Conservation (phyloP, 2,329 filamentous ascomycete genomes). For the Cladosporium sp. region DNA sequence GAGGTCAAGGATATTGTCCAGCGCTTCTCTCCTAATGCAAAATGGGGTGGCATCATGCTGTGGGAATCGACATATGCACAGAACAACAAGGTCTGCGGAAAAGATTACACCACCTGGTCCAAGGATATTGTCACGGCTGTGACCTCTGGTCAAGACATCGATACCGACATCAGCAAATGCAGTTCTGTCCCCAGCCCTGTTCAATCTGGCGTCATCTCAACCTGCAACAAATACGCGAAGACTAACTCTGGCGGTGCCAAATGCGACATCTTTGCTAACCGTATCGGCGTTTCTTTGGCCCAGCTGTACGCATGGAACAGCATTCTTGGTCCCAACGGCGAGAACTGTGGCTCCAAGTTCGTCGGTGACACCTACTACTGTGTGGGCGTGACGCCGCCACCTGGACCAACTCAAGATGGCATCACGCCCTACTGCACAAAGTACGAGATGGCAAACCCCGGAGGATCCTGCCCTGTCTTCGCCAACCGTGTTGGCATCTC, state of each 20-base stretch:
- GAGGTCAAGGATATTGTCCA: conserved; percentile 45
- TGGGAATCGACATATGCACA: conserved; percentile 53
- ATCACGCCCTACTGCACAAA: conserved; percentile 25
- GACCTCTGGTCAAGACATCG: conserved; percentile 17
- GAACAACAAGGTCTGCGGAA: conserved; percentile 42
- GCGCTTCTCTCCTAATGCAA: conserved; percentile 36
- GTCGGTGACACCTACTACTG: conserved; percentile 16
- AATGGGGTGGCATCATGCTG: conserved; percentile 58
- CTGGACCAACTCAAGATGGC: conserved; percentile 24
- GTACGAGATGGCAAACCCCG: conserved; percentile 5
- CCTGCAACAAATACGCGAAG: conserved; percentile 16
- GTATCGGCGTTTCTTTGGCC: conserved; percentile 8
- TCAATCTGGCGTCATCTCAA: conserved; percentile 15
- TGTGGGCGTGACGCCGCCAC: conserved; percentile 15
- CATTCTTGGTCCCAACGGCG: conserved; percentile 16
- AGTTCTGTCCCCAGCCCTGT: conserved; percentile 1
- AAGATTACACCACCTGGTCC: conserved; percentile 45
- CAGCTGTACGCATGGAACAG: conserved; percentile 19
- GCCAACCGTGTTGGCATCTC: conserved; percentile 5
- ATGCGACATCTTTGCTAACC: conserved; percentile 14
- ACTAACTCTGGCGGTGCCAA: conserved; percentile 13
- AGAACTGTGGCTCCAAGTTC: conserved; percentile 17
- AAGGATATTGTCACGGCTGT: conserved; percentile 40
- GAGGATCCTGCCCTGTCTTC: conserved; percentile 5
- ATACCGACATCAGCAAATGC: conserved; percentile 14